Base-by-base conservation (phyloP, 2,329 filamentous ascomycete species). In the Davidsoniella virescens region DNA sequence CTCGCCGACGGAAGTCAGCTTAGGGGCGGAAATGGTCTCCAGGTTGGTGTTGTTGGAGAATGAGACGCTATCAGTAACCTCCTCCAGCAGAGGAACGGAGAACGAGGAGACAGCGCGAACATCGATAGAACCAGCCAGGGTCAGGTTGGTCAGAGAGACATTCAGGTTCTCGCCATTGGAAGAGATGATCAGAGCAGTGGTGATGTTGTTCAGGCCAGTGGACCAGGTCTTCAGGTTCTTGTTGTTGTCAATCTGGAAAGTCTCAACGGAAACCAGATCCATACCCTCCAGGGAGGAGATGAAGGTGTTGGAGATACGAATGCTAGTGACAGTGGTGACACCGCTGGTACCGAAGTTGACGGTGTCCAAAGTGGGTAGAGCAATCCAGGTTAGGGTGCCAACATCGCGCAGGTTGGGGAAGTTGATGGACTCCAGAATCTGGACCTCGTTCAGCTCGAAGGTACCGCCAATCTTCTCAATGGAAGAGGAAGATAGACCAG, bases 211-310 rank as follows among this genome's bases (percentile, higher is more conserved):
- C 53, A 96, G 73, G 63, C 83, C 76, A 65, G 87, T 84, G 62
- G 77, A 76, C 70, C 93, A 84, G 54, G 71, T 72, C 62, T 75
- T 77, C 59, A 98, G 74, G 62, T 82, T 81, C 55, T 70, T 70
- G 78, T 96, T 96, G 80, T 94, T 94, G 75, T 85, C 82, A 67
- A 98, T 82, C 64, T 84, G 72, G 63, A 98, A 76, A 57, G 70
- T 72, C 52, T 76, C 73, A 50, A 87, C 80, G n/a, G 74, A 73
- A 56, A 77, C 67, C 56, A 96, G 73, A 63, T 87, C 83, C 64
- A 98, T 84, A 61, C 87, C 87, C 57, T 81, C 72, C 54, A 98
- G 76, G 57, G 75, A 78, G 63, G 70, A 75, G 58, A 98, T 76
- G 66, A 81, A 79, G 47, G 92, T 98, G 71, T 98, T 92, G 67